Percentiles rank a stretch among this genome's conserved stretches.
phyloP scores from a whole-genome alignment of 2,329 filamentous ascomycete genomes.

The Colletotrichum sp. region DNA sequence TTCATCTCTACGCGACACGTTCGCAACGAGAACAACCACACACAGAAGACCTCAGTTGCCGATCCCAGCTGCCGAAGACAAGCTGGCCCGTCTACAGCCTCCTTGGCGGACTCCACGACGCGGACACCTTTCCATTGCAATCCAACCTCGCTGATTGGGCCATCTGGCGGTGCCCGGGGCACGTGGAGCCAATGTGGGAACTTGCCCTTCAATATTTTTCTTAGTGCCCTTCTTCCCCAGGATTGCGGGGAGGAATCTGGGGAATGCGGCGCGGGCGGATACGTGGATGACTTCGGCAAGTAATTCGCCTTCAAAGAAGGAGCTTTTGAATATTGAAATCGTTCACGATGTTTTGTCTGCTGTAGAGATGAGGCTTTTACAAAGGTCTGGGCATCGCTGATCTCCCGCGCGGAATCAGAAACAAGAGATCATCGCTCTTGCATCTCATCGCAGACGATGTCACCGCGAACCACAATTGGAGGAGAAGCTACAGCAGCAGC shows the following conservation, averaged over 20 bases:
- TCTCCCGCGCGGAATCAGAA: background rate
- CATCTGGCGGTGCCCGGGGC: background rate
- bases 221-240: conserved; percentile 1
- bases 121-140: background rate
- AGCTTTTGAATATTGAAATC: background rate
- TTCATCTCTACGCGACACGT: background rate
- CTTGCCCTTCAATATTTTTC: background rate
- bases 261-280: background rate
- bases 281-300: background rate
- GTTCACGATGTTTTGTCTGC: background rate
- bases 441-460: conserved; percentile 1
- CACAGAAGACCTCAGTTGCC: background rate
- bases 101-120: conserved; percentile 1
- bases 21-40: background rate
- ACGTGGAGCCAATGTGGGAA: background rate
- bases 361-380: background rate
- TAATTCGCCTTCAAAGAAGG: background rate
- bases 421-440: background rate
- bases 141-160: background rate
- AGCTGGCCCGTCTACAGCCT: background rate
- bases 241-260: conserved; percentile 16
- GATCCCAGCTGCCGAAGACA: conserved; percentile 16
- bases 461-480: conserved; percentile 13
- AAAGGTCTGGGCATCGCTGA: background rate
- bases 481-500: background rate